Conservation (phyloP, 2,329 filamentous ascomycete genomes). For the Fusarium albidum region DNA sequence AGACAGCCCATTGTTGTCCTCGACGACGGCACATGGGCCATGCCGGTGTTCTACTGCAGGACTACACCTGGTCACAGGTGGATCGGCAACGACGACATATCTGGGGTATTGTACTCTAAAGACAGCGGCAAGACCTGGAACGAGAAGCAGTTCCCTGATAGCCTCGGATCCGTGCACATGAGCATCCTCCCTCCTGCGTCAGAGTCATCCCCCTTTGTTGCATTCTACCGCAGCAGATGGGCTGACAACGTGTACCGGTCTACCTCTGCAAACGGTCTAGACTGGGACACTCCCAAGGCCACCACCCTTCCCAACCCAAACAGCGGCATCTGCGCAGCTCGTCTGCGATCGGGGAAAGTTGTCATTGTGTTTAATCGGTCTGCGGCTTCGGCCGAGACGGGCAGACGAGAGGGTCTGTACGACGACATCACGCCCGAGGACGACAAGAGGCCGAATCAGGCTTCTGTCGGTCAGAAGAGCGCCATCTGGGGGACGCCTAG, state of each 20-base stretch:
- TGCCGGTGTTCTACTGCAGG: slow-evolving; percentile 54
- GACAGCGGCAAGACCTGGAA: slow-evolving; percentile 51
- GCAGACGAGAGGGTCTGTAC: slow-evolving; percentile 51
- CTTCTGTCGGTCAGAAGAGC: slow-evolving; percentile 44
- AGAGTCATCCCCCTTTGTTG: slow-evolving; percentile 41
- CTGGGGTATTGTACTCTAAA: slow-evolving; percentile 46
- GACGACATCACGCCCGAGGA: slow-evolving; percentile 53
- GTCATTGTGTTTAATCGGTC: slow-evolving; percentile 53
- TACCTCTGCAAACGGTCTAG: slow-evolving; percentile 48
- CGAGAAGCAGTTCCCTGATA: slow-evolving; percentile 48
- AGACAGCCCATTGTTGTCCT: slow-evolving; percentile 51
- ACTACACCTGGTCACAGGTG: slow-evolving; percentile 50
- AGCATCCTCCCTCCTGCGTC: slow-evolving; percentile 46
- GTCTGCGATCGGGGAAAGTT: slow-evolving; percentile 46
- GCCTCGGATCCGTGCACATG: slow-evolving; percentile 54
- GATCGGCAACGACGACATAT: slow-evolving; percentile 55
- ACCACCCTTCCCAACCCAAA: slow-evolving; percentile 54
- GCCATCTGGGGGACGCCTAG: slow-evolving; percentile 55
- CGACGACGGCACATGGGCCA: slow-evolving; percentile 48
- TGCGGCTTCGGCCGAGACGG: slow-evolving; percentile 41
- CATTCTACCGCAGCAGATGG: slow-evolving; percentile 54
- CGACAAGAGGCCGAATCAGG: slow-evolving; percentile 51
- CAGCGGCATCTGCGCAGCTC: slow-evolving; percentile 50
- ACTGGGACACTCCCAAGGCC: slow-evolving; percentile 47
- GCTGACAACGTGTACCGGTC: slow-evolving; percentile 53